phyloP scores from a whole-genome alignment of 805 yeast genomes.

The Saccharomycopsis malanga region DNA sequence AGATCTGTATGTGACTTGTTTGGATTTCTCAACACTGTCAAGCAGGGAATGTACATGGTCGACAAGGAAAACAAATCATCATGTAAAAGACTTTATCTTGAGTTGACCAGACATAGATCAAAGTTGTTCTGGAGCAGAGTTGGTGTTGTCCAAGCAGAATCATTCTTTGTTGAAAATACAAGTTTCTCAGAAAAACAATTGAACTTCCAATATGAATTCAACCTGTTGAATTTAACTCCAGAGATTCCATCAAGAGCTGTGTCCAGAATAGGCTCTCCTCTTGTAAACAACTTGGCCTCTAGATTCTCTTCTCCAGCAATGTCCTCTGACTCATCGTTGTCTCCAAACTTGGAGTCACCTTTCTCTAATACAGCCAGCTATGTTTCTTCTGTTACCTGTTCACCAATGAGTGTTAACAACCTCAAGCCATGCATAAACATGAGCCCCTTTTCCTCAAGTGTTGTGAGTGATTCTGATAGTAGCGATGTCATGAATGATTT shows the following conservation, averaged over 20 bases:
- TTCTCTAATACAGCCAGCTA: background rate
- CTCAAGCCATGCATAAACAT: background rate
- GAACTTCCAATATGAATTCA: background rate
- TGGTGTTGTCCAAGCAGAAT: conserved; percentile 63
- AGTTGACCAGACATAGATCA: conserved; percentile 52
- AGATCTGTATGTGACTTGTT: conserved; percentile 78
- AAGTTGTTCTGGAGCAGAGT: conserved; percentile 75
- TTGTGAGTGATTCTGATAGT: no score
- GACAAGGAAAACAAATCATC: conserved; percentile 42
- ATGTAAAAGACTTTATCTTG: conserved; percentile 52
- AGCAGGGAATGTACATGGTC: conserved; percentile 28
- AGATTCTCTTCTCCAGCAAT: background rate
- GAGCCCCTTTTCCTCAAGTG: no score
- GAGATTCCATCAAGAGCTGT: background rate
- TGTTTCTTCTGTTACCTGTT: background rate
- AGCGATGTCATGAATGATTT: background rate
- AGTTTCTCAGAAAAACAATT: background rate
- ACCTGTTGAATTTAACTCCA: background rate
- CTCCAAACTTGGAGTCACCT: background rate
- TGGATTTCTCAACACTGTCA: conserved; percentile 24
- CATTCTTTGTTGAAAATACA: background rate
- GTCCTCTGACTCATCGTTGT: background rate
- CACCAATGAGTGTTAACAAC: background rate
- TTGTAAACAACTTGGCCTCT: background rate
- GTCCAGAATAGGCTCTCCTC: background rate